These are phyloP conservation scores for Blastocystis sp. DNA, from an alignment of 352 stramenopile species.

Conservation along the genomic window DNA sequence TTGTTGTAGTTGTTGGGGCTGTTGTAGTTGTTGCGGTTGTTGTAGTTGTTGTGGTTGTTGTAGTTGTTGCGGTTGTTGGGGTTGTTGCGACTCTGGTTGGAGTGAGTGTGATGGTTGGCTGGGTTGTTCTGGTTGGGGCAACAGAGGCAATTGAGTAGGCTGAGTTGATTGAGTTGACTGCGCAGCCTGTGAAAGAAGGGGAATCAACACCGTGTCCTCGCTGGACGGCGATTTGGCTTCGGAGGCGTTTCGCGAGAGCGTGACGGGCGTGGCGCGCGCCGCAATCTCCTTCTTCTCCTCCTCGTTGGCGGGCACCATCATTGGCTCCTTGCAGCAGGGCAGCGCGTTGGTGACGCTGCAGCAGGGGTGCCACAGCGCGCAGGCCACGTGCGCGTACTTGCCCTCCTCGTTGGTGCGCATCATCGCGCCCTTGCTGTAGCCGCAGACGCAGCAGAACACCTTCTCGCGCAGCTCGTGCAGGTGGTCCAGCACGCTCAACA, in stretches of 20 bases:
- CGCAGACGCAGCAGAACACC: slow-evolving; percentile 62
- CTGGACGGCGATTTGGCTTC: background rate
- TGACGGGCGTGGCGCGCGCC: background rate
- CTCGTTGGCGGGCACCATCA: background rate
- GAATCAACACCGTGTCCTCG: slow-evolving; percentile 18
- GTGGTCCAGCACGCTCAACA: background rate
- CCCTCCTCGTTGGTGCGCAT: slow-evolving; percentile 32
- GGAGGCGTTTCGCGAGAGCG: background rate
- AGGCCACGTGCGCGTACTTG: slow-evolving; percentile 51
- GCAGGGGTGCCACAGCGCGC: slow-evolving; percentile 47
- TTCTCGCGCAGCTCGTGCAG: slow-evolving; percentile 27
- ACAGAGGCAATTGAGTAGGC: background rate
- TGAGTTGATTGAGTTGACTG: too few species aligned
- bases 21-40: too few species aligned
- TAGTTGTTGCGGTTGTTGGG: background rate
- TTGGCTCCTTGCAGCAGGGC: background rate
- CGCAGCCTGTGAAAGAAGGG: background rate
- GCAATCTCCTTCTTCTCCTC: background rate
- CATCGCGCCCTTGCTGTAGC: slow-evolving; percentile 65
- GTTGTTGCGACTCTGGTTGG: too few species aligned
- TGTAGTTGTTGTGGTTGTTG: too few species aligned
- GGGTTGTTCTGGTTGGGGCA: background rate
- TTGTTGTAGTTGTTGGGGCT: background rate
- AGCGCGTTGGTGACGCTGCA: slow-evolving; percentile 19
- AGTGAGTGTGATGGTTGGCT: too few species aligned